These are phyloP conservation scores for Citrus mangshanensis DNA, from an alignment of 345 rosid genomes.

Conservation along the genomic window DNA sequence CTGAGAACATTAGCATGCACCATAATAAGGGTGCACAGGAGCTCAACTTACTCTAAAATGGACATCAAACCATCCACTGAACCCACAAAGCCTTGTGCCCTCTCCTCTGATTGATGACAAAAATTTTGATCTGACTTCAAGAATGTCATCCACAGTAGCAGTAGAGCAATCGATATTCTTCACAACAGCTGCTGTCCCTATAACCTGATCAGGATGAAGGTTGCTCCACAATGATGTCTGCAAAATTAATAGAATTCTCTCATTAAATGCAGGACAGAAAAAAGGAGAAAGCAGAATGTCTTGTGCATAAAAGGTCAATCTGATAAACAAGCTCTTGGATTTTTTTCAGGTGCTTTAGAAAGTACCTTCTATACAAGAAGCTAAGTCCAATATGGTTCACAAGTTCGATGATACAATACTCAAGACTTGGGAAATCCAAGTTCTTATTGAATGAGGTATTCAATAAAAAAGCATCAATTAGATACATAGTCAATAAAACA, in stretches of 20 bases:
- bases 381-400: neutral
- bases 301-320: neutral
- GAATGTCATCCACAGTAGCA: conserved; percentile 66
- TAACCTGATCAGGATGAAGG: conserved; percentile 85
- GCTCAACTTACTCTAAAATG: conserved; percentile 75
- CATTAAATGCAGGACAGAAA: neutral
- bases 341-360: neutral
- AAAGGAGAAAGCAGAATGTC: neutral
- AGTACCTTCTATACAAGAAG: neutral
- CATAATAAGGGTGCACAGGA: neutral
- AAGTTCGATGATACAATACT: too few species aligned
- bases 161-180: conserved; percentile 91
- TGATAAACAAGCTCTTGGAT: neutral
- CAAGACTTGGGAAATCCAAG: neutral
- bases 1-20: neutral
- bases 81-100: conserved; percentile 64
- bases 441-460: neutral
- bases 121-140: conserved; percentile 60
- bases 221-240: conserved; percentile 94
- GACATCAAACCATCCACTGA: conserved; percentile 98
- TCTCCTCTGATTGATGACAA: conserved; percentile 43
- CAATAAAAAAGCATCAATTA: neutral
- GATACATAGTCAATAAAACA: neutral
- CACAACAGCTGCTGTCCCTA: conserved; percentile 66
- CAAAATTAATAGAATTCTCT: conserved; percentile 6